Percentiles rank a stretch among this genome's conserved stretches.
Evolutionary conservation across 345 rosid species (phyloP).

Genomic region (Populus alba): DNA sequence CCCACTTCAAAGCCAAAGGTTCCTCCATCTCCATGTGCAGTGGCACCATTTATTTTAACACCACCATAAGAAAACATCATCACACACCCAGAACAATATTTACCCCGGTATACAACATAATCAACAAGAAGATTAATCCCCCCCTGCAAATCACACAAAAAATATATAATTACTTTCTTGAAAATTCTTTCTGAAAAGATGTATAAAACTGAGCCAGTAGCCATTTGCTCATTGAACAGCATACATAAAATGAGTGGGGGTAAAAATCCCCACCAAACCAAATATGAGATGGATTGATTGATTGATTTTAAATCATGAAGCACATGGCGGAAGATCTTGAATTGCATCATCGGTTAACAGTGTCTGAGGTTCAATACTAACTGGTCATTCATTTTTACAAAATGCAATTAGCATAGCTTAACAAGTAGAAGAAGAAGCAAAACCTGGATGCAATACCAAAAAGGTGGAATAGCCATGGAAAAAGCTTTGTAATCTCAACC

Average conservation of each 20-base stretch:
- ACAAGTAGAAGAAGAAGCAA: not conserved
- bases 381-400: not conserved
- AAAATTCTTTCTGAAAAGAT: not conserved
- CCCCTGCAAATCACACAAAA: conserved; percentile 50
- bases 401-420: not conserved
- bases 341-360: no score
- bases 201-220: not conserved
- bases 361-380: not conserved
- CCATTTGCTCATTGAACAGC: conserved; percentile 6
- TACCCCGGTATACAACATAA: conserved; percentile 50
- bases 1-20: conserved; percentile 45
- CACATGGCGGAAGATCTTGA: no score
- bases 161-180: conserved; percentile 13
- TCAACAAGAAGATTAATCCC: conserved; percentile 47
- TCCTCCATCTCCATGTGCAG: conserved; percentile 33
- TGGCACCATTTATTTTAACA: conserved; percentile 47
- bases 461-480: not conserved
- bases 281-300: not conserved
- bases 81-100: conserved; percentile 38
- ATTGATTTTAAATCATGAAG: not conserved
- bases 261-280: not conserved
- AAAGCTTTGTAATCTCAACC: not conserved
- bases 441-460: not conserved
- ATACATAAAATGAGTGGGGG: not conserved
- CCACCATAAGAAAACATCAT: conserved; percentile 57